phyloP scores from a whole-genome alignment of 331 rosid species.

The Ulmus americana region DNA sequence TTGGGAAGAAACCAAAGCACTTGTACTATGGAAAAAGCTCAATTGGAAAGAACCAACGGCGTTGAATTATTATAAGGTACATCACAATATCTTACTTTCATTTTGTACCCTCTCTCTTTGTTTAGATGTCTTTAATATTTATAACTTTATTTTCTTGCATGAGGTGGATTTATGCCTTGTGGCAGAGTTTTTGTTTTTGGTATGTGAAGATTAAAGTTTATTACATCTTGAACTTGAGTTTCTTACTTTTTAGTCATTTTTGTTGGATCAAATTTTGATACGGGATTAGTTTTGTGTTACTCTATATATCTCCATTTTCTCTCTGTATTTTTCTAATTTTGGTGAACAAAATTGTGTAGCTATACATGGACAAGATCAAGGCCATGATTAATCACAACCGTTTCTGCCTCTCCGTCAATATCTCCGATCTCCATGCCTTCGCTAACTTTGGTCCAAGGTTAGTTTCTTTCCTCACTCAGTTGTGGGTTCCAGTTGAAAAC shows the following conservation, averaged over 20 bases:
- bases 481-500: neutral
- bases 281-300: too few relatives aligned
- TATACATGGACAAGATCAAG: conserved; percentile 78
- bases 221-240: too few relatives aligned
- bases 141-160: too few relatives aligned
- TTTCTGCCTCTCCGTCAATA: conserved; percentile 68
- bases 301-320: neutral
- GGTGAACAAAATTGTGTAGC: conserved; percentile 37
- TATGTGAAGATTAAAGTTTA: too few relatives aligned
- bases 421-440: conserved; percentile 90
- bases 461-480: neutral
- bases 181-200: conserved; percentile 45
- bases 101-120: too few relatives aligned
- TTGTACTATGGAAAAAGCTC: too few relatives aligned
- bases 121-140: too few relatives aligned
- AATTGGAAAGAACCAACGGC: too few relatives aligned
- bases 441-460: conserved; percentile 75
- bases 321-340: conserved; percentile 6
- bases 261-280: neutral
- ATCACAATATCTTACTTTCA: too few relatives aligned
- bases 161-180: conserved; percentile 29
- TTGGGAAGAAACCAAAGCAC: too few relatives aligned
- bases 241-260: neutral
- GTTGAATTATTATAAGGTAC: too few relatives aligned
- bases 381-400: conserved; percentile 77